Base-by-base conservation (phyloP, 768 basidiomycete genomes). In the Mycena epipterygia region DNA sequence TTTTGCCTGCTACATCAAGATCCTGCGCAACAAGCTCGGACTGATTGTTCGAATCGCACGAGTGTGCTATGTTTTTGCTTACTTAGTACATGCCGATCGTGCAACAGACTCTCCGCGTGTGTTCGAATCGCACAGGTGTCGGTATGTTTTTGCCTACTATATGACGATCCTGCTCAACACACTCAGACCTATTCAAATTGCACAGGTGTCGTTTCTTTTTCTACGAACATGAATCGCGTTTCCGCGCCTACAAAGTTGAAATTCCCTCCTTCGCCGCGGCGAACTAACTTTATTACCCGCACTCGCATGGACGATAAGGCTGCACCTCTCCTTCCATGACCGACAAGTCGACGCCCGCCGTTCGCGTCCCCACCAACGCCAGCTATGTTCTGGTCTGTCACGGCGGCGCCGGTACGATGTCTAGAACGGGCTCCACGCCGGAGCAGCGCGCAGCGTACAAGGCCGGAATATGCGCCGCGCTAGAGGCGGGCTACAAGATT, bases 351-450 rank as follows among this genome's bases (percentile, higher is more conserved):
- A 35, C 64, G 44, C 37, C 53, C 19, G 13, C 49, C 4, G 16
- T 30, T 2, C 29, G 37, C 23, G 51, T 16, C 41, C 41, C 64
- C 23, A n/a, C 44, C 1, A 62, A 33, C 17, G 44, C 49, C 53
- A 66, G 57, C 23, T 71, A 67, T 39, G 64, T 86, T 35, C 84
- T 95, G 1, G 91, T 93, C 32, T 89, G 95, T 70, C 93, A 95
- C 77, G 94, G 94, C 35, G 94, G 94, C 9, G 93, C 94, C 0
- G 93, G 93, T 1, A 91, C 88, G 2, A 92, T 95, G 87, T 81
- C 81, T 33, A 87, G 84, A 67, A 79, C 84, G 27, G 79, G 78
- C 23, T 88, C 90, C 19, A 91, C 92, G 0, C 90, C 89, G 3
- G 88, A 90, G 69, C 85, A 90, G 72, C 87, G 85, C 44, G 85